Evolutionary conservation across 805 yeast genomes (phyloP).

Genomic region (Barnettozyma siamensis): DNA sequence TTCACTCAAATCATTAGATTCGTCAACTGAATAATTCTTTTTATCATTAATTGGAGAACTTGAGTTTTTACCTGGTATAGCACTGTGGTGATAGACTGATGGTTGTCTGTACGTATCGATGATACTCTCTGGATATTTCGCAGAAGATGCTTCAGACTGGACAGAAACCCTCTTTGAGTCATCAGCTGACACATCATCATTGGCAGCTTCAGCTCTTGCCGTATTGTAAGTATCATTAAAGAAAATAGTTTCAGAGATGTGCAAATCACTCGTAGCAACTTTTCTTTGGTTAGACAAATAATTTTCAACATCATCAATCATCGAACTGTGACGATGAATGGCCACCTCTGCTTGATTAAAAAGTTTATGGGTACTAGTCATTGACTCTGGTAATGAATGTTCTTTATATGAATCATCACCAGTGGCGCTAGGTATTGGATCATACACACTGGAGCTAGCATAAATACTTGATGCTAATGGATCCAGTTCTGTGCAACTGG

Average conservation of each 20-base stretch:
- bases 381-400: too few species aligned
- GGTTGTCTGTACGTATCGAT: slow-evolving; percentile 20
- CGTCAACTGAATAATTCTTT: background rate
- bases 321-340: background rate
- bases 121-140: slow-evolving; percentile 20
- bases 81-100: slow-evolving; percentile 7
- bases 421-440: slow-evolving; percentile 13
- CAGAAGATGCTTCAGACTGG: background rate
- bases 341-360: too few species aligned
- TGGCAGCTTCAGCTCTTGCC: background rate
- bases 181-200: background rate
- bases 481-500: background rate
- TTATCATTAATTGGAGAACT: background rate
- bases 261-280: background rate
- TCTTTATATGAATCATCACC: background rate
- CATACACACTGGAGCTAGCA: slow-evolving; percentile 20
- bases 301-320: slow-evolving; percentile 12
- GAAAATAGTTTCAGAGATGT: slow-evolving; percentile 1
- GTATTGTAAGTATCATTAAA: slow-evolving; percentile 5
- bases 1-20: background rate
- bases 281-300: background rate
- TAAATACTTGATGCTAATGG: slow-evolving; percentile 9
- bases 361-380: too few species aligned
- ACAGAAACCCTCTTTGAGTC: background rate
- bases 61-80: slow-evolving; percentile 1